Percentiles rank a stretch among this genome's conserved stretches.
Conservation (phyloP, 495 filamentous ascomycete genomes). For the Pseudoneurospora amorphoporcata region DNA sequence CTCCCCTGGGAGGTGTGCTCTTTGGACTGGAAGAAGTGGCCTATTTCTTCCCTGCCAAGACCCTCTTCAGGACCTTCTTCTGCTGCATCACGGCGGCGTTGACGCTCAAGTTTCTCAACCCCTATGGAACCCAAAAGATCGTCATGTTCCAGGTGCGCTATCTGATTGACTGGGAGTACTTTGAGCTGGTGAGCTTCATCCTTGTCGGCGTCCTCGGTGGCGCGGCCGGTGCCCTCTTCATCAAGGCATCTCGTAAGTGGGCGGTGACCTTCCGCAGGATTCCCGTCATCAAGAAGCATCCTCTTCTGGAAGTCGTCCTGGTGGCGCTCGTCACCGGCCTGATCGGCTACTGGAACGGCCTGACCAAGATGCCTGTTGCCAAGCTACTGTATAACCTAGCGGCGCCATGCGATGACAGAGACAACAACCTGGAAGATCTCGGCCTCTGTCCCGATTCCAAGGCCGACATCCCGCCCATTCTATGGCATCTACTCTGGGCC, state of each 20-base stretch:
- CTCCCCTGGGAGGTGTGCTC: slow-evolving; percentile 84
- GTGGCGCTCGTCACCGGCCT: slow-evolving; percentile 80
- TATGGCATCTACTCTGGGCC: slow-evolving; percentile 59
- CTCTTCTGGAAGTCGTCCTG: slow-evolving; percentile 76
- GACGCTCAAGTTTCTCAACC: slow-evolving; percentile 87
- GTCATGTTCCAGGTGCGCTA: slow-evolving; percentile 94
- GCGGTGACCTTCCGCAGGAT: slow-evolving; percentile 80
- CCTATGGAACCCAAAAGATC: slow-evolving; percentile 92
- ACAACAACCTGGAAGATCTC: slow-evolving; percentile 46
- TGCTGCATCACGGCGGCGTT: slow-evolving; percentile 90
- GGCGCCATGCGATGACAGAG: slow-evolving; percentile 59
- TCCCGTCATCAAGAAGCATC: slow-evolving; percentile 66
- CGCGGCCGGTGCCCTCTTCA: slow-evolving; percentile 79
- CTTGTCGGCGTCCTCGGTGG: slow-evolving; percentile 78
- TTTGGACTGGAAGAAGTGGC: slow-evolving; percentile 92
- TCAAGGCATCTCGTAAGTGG: slow-evolving; percentile 89
- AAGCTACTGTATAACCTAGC: slow-evolving; percentile 87
- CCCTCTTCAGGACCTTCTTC: slow-evolving; percentile 95
- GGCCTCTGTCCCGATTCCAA: slow-evolving; percentile 67
- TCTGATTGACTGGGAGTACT: slow-evolving; percentile 84
- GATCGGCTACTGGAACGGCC: slow-evolving; percentile 84
- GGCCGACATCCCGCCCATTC: slow-evolving; percentile 62
- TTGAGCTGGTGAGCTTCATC: slow-evolving; percentile 81
- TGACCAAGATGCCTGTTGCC: slow-evolving; percentile 80
- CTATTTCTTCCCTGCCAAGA: slow-evolving; percentile 98